phyloP scores from a whole-genome alignment of 1,139 yeast genomes.

The Candida sp. region DNA sequence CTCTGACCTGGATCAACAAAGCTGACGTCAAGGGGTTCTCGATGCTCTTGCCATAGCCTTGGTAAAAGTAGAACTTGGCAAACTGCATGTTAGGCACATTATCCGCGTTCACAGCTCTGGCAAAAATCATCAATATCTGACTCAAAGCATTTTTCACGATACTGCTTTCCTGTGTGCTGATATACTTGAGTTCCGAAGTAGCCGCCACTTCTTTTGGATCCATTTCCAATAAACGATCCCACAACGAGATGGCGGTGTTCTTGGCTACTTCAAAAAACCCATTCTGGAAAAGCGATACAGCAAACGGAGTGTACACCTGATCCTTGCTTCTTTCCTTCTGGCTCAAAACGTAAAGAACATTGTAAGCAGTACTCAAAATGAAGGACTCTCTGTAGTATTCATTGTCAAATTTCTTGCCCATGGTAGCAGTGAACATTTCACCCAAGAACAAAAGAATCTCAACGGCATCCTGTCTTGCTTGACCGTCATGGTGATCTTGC shows the following conservation, averaged over 20 bases:
- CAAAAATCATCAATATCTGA: constrained; percentile 44
- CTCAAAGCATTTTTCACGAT: constrained; percentile 44
- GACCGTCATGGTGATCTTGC: constrained; percentile 39
- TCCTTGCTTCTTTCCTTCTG: constrained; percentile 38
- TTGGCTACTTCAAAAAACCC: constrained; percentile 42
- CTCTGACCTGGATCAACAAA: constrained; percentile 43
- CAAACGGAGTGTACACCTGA: constrained; percentile 45
- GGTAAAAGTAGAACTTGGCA: constrained; percentile 28
- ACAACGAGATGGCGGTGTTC: constrained; percentile 24
- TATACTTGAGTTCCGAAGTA: constrained; percentile 37
- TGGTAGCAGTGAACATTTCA: constrained; percentile 26
- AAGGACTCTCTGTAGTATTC: constrained; percentile 25
- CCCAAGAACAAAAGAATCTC: constrained; percentile 43
- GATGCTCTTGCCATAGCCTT: constrained; percentile 23
- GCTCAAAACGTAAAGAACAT: constrained; percentile 27
- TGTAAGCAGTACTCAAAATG: constrained; percentile 31
- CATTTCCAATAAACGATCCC: constrained; percentile 22
- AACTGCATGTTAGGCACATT: constrained; percentile 25
- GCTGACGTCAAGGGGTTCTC: constrained; percentile 29
- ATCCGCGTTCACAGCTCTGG: constrained; percentile 36
- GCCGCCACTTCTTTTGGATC: constrained; percentile 25
- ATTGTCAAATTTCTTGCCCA: constrained; percentile 26
- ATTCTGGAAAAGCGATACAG: constrained; percentile 49
- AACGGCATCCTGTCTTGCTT: constrained; percentile 44
- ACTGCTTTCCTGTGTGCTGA: constrained; percentile 39